Base-by-base conservation (phyloP, 331 rosid species). In the Quercus lobata region DNA sequence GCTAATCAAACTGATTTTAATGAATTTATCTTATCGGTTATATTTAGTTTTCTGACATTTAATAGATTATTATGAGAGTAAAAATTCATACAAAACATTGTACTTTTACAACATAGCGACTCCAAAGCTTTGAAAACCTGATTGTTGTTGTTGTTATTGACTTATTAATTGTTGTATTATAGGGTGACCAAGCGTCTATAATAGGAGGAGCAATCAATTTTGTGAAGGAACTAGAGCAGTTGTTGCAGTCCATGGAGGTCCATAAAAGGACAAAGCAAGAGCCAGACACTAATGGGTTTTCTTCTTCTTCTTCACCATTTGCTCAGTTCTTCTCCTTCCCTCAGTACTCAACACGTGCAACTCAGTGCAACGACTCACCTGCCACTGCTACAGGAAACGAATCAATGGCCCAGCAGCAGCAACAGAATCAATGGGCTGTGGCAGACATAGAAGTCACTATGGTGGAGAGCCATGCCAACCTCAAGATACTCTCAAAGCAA, bases 121-220 rank as follows among this genome's bases (percentile, higher is more conserved):
- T 41, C 46, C 46, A 41, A 41, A 41, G 11, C 46, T 41, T 2
- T 41, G 12, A 41, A 41, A 41, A 41, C 46, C 0, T 41, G 1
- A 41, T 41, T 8, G 12, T 41, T 41, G 46, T 41, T 41, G 46
- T 41, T 37, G 46, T 41, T 41, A 8, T 41, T 8, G 12, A 41
- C 46, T 41, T 41, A 41, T 41, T 41, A 41, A 41, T 41, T 41
- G 46, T 37, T 37, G 46, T 7, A 25, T 68, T 84, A 56, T 82
- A 95, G 99, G 97, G 99, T 22, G 99, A 95, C 74, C 99, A 95
- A 81, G 99, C 99, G 1, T 93, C 99, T 27, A 90, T 93, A 49
- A 82, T 95, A 84, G 99, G 99, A 19, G 99, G 99, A 0, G 97
- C 99, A 6, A 93, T 95, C 32, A 94, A 94, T 74, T 94, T 94